These are phyloP conservation scores for Annulohypoxylon bovei DNA, from an alignment of 495 filamentous ascomycete genomes.

Conservation along the genomic window DNA sequence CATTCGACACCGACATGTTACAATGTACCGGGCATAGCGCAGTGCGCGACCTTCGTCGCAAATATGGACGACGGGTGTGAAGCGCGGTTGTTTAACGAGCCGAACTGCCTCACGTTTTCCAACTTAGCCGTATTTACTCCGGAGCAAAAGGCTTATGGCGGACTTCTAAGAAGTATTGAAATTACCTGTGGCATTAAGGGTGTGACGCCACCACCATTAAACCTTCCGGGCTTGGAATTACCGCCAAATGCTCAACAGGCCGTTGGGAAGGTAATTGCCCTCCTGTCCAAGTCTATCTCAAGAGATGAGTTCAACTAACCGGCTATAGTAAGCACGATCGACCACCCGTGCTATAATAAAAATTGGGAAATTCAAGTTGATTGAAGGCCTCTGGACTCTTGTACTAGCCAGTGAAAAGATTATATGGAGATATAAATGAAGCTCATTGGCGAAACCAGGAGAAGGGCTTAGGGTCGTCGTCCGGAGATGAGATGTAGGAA, in stretches of 20 bases:
- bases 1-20: constrained; percentile 46
- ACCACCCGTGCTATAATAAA: background rate
- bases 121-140: constrained; percentile 55
- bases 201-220: constrained; percentile 37
- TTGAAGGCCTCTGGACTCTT: background rate
- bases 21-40: constrained; percentile 45
- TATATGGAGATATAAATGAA: background rate
- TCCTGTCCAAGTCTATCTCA: constrained; percentile 11
- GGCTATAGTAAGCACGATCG: constrained; percentile 9
- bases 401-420: background rate
- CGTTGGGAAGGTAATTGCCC: constrained; percentile 34
- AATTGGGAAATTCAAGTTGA: background rate
- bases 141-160: constrained; percentile 49
- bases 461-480: background rate
- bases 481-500: constrained; percentile 7
- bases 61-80: constrained; percentile 53
- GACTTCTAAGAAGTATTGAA: constrained; percentile 50
- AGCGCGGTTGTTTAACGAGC: constrained; percentile 53
- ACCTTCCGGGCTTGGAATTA: constrained; percentile 40
- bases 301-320: constrained; percentile 11
- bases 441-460: constrained; percentile 14
- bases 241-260: constrained; percentile 37
- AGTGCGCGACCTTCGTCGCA: constrained; percentile 51
- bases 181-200: constrained; percentile 48
- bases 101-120: constrained; percentile 47